Evolutionary conservation across 768 basidiomycete species (phyloP), one percentile per base, ranked within the genome.

Genomic region (Porphyrellus cyaneotinctus): DNA sequence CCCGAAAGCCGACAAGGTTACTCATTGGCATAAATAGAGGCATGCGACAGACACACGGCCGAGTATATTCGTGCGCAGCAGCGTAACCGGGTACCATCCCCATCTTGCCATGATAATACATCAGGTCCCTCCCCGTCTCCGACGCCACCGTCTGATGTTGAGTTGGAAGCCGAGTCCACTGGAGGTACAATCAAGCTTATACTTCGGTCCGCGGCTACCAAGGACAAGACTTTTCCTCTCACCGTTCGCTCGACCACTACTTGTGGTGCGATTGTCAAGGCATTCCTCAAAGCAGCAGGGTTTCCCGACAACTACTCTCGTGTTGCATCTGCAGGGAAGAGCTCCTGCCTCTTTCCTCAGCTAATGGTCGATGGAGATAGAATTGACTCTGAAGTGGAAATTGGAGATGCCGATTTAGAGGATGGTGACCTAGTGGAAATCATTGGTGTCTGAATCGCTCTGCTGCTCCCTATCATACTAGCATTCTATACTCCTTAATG

Each of bases 381-480:
- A 62, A 76, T 88, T 75, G 74, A 74, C n/a, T 73, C 81, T 32
- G 72, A 78, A 20, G 68, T 73, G 7, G 77, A 78, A 54, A 89
- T 92, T 51, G 78, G 84, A 12, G 79, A 81, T 14, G 77, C 79
- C 18, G 88, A 87, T 53, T 58, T 91, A 54, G 89, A 91, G 58
- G 88, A 92, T 56, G 89, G 88, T 0, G 89, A 92, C 67, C 64
- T 83, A 72, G 79, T 91, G 18, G 89, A 92, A 52, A 79, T 91
- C 33, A 77, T 82, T 53, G 88, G 83, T 15, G 59, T 88, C 30
- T 78, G 57, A 68, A 38, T 13, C 43, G 43, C 42, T 57, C 32
- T 47, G 18, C 22, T 53, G 22, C 22, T 53, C 32, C 20, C 37
- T 35, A 43, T 38, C 46, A 43, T 15, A 28, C 26, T 28, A 35